Evolutionary conservation across 2,329 filamentous ascomycete species (phyloP).

Genomic region (Bipolaris oryzae): DNA sequence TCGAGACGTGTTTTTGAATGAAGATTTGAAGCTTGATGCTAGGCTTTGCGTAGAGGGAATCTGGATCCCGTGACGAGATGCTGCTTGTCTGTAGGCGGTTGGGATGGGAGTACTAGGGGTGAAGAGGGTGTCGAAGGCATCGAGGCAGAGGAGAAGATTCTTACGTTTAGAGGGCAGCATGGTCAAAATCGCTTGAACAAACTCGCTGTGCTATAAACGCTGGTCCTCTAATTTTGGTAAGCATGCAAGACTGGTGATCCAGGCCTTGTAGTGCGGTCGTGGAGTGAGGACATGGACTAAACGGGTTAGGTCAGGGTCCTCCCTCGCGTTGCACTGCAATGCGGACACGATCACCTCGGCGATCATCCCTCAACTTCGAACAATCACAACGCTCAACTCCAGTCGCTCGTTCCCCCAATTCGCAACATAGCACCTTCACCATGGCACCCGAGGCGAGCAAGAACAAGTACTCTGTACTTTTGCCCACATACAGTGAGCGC

Average conservation of each 20-base stretch:
- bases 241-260: neutral
- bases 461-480: conserved; percentile 94
- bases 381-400: conserved; percentile 21
- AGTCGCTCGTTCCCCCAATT: conserved; percentile 39
- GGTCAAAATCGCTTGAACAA: conserved; percentile 9
- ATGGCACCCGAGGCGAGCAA: conserved; percentile 49
- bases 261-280: neutral
- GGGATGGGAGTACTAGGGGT: conserved; percentile 58
- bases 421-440: conserved; percentile 22
- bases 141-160: conserved; percentile 65
- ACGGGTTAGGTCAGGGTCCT: conserved; percentile 27
- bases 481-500: conserved; percentile 98
- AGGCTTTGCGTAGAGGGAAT: conserved; percentile 47
- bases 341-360: conserved; percentile 38
- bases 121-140: conserved; percentile 71
- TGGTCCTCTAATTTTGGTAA: neutral
- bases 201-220: neutral
- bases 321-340: conserved; percentile 10
- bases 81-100: conserved; percentile 61
- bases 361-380: conserved; percentile 17
- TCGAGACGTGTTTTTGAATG: conserved; percentile 57
- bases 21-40: conserved; percentile 46
- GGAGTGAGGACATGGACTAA: conserved; percentile 24
- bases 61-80: conserved; percentile 57
- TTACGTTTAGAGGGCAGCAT: conserved; percentile 21